Conservation (phyloP, 495 filamentous ascomycete species). For the Lasiosphaeriaceae sp. region DNA sequence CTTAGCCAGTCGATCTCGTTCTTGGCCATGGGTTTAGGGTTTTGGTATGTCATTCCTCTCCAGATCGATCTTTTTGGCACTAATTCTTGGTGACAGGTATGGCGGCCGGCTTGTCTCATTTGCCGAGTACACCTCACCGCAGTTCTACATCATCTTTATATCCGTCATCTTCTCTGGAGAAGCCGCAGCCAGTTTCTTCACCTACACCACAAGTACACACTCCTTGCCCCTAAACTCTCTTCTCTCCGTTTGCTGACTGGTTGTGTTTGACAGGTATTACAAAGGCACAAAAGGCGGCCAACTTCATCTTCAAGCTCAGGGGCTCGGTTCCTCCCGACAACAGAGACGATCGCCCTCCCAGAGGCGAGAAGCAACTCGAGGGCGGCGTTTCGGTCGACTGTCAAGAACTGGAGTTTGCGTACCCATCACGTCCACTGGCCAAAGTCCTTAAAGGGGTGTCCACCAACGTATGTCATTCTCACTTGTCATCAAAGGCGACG, state of each 20-base stretch:
- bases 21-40: slow-evolving; percentile 37
- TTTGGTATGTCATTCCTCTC: slow-evolving; percentile 27
- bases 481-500: slow-evolving; percentile 45
- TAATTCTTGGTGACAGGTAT: background rate
- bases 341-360: slow-evolving; percentile 13
- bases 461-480: slow-evolving; percentile 16
- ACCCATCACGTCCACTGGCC: slow-evolving; percentile 42
- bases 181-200: slow-evolving; percentile 37
- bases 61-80: background rate
- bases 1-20: slow-evolving; percentile 38
- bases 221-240: no score
- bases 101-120: slow-evolving; percentile 35
- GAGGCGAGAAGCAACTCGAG: slow-evolving; percentile 15
- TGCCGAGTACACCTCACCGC: slow-evolving; percentile 27
- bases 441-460: slow-evolving; percentile 53
- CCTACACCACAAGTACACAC: slow-evolving; percentile 34
- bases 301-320: slow-evolving; percentile 37
- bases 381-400: slow-evolving; percentile 50
- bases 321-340: slow-evolving; percentile 14
- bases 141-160: slow-evolving; percentile 39
- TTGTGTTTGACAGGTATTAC: slow-evolving; percentile 24
- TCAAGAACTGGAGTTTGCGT: slow-evolving; percentile 50
- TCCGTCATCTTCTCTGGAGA: slow-evolving; percentile 41
- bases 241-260: background rate
- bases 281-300: slow-evolving; percentile 34